These are phyloP conservation scores for Plasmodium malariae DNA, from an alignment of 169 alveolate genomes.

Conservation along the genomic window DNA sequence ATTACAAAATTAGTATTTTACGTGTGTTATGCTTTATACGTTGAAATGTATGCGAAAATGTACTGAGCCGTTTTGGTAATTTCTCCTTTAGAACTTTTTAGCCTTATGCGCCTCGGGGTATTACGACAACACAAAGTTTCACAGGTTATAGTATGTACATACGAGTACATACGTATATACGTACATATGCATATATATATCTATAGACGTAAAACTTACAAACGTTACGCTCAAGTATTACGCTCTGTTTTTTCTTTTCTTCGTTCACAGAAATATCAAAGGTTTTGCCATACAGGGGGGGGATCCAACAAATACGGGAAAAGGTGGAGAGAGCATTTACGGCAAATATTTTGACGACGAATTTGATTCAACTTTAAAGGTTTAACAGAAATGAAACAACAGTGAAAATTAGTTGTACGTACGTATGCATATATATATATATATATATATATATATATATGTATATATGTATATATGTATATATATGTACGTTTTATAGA, in stretches of 20 bases:
- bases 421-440: no score
- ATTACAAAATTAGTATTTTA: background rate
- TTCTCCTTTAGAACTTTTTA: slow-evolving; percentile 78
- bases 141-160: slow-evolving; percentile 50
- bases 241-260: slow-evolving; percentile 48
- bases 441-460: no score
- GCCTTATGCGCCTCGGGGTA: slow-evolving; percentile 85
- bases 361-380: slow-evolving; percentile 94
- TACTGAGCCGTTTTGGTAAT: background rate
- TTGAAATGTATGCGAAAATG: no score
- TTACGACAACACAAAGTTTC: slow-evolving; percentile 80
- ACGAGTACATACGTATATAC: background rate
- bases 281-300: slow-evolving; percentile 98
- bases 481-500: no score
- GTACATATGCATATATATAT: background rate
- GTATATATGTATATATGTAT: no score
- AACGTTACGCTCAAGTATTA: no score
- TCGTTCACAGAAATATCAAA: slow-evolving; percentile 92
- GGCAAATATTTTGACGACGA: slow-evolving; percentile 97
- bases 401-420: background rate
- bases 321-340: slow-evolving; percentile 97
- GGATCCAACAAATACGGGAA: slow-evolving; percentile 98
- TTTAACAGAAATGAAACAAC: slow-evolving; percentile 27
- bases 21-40: background rate
- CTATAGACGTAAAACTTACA: no score